A percentile compares a stretch with the other conserved stretches of the same genome.
Evolutionary conservation across 495 filamentous ascomycete genomes (phyloP).

Genomic region (Chaetomium fimeti): DNA sequence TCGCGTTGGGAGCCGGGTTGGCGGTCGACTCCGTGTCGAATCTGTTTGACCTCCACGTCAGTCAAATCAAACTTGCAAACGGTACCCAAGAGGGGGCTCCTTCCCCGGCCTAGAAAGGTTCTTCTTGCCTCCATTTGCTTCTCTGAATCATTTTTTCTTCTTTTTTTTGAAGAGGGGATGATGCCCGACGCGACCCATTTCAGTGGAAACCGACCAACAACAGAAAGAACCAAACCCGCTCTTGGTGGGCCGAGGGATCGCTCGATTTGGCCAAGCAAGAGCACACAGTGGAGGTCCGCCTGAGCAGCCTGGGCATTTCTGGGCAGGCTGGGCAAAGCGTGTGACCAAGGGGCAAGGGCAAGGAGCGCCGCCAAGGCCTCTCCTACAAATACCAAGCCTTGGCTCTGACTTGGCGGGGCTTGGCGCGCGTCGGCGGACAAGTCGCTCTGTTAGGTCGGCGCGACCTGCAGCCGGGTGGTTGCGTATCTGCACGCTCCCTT

Average conservation of each 20-base stretch:
- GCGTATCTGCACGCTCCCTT: not conserved
- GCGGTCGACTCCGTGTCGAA: no score
- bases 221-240: not conserved
- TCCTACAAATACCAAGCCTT: conserved; percentile 38
- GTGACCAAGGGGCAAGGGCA: conserved; percentile 29
- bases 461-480: not conserved
- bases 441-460: conserved; percentile 31
- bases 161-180: no score
- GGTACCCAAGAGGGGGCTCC: no score
- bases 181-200: not conserved
- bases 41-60: no score
- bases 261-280: conserved; percentile 14
- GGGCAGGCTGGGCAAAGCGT: conserved; percentile 25
- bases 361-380: conserved; percentile 32
- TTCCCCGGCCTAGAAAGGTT: no score
- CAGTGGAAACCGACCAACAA: not conserved
- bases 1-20: not conserved
- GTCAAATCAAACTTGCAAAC: no score
- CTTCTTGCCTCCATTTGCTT: no score
- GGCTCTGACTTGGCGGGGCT: conserved; percentile 33
- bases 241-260: conserved; percentile 15
- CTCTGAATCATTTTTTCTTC: no score
- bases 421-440: conserved; percentile 28
- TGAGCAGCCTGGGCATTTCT: conserved; percentile 13
- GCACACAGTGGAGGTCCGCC: not conserved